Evolutionary conservation across 306 rosid genomes (phyloP).

Genomic region (Rosa multiflora): DNA sequence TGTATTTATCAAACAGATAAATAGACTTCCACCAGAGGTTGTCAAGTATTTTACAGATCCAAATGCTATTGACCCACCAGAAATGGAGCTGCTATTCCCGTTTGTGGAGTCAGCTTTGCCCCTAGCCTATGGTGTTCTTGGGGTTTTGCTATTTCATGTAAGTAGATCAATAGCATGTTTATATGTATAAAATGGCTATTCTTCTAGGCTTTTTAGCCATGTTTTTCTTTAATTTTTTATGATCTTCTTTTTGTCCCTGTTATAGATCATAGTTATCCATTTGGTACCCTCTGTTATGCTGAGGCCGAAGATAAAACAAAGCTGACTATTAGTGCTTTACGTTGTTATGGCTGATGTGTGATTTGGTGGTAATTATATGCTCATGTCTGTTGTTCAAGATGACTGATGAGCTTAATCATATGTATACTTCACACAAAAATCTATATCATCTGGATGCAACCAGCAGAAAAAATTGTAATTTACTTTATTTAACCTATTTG

Average conservation of each 20-base stretch:
- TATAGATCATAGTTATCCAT: neutral
- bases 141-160: conserved; percentile 88
- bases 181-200: neutral
- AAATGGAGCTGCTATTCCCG: conserved; percentile 79
- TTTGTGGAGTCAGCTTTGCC: conserved; percentile 90
- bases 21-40: conserved; percentile 82
- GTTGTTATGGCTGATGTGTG: neutral
- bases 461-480: neutral
- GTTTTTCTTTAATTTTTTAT: neutral
- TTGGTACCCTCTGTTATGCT: neutral
- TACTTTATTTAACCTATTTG: neutral
- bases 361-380: neutral
- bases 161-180: conserved; percentile 27
- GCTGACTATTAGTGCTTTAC: neutral
- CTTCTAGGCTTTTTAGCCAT: neutral
- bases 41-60: conserved; percentile 96
- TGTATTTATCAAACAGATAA: conserved; percentile 60
- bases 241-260: neutral
- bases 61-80: conserved; percentile 74
- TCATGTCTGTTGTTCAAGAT: neutral
- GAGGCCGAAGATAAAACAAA: neutral
- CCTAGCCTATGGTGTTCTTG: conserved; percentile 89
- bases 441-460: neutral
- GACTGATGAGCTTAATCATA: neutral
- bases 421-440: neutral